Percentiles rank a stretch among this genome's conserved stretches.
phyloP scores from a whole-genome alignment of 2,329 filamentous ascomycete genomes.

The Onygena corvina region DNA sequence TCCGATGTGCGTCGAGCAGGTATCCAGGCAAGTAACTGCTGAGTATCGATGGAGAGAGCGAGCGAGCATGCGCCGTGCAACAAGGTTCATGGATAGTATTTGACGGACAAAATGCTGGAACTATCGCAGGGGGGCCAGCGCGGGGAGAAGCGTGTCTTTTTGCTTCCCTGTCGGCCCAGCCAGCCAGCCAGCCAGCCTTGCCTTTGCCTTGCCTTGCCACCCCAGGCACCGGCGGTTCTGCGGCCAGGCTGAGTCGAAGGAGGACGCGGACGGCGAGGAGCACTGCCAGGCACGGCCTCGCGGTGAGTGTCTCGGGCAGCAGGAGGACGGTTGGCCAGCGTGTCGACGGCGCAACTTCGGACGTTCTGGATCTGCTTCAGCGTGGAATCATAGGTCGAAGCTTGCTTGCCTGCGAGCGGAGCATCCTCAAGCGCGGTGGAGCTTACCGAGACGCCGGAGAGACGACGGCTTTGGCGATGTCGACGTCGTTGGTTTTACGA shows the following conservation, averaged over 20 bases:
- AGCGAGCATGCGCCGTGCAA: background rate
- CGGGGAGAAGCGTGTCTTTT: no score
- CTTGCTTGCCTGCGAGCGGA: background rate
- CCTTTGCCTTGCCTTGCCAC: background rate
- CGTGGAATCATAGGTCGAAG: background rate
- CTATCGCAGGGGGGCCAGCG: constrained; percentile 2
- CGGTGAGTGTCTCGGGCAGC: no score
- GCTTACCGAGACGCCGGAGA: background rate
- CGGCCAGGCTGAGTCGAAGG: constrained; percentile 1
- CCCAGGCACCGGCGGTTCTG: no score
- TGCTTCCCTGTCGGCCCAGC: no score
- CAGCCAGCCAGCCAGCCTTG: background rate
- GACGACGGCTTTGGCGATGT: background rate
- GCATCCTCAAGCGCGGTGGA: constrained; percentile 6
- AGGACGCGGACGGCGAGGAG: no score
- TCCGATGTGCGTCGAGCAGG: no score
- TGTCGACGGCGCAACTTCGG: no score
- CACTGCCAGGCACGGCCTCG: no score
- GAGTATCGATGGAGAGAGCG: background rate
- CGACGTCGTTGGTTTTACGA: no score
- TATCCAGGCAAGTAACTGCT: no score
- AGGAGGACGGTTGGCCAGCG: no score
- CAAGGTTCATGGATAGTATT: constrained; percentile 6
- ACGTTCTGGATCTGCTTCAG: background rate
- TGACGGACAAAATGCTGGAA: constrained; percentile 1